Conservation (phyloP, 495 filamentous ascomycete genomes). For the Neurospora sp. region DNA sequence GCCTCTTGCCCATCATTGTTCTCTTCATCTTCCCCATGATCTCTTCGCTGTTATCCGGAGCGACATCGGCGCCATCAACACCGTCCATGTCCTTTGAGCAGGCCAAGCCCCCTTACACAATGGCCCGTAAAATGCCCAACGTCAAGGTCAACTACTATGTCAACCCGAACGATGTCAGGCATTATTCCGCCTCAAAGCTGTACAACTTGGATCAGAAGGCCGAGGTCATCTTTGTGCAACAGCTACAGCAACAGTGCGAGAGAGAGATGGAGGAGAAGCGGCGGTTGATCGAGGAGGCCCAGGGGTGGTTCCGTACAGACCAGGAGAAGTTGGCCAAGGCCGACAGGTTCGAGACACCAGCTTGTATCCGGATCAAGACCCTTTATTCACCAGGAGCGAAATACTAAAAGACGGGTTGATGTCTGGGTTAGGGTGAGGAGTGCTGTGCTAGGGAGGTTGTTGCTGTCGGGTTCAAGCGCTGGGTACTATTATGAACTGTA, state of each 20-base stretch:
- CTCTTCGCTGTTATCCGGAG: slow-evolving; percentile 64
- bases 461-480: background rate
- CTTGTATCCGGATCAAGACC: slow-evolving; percentile 28
- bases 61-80: slow-evolving; percentile 41
- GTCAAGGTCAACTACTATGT: slow-evolving; percentile 75
- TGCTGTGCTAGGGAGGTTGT: background rate
- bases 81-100: slow-evolving; percentile 64
- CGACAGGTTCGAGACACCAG: slow-evolving; percentile 26
- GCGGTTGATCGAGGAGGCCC: slow-evolving; percentile 64
- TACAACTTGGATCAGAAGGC: slow-evolving; percentile 64
- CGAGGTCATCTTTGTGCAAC: slow-evolving; percentile 58
- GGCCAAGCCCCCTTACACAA: slow-evolving; percentile 56
- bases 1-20: slow-evolving; percentile 73
- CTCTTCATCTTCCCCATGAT: slow-evolving; percentile 84
- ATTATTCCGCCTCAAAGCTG: slow-evolving; percentile 56
- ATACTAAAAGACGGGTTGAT: background rate
- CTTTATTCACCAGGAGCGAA: slow-evolving; percentile 1
- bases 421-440: background rate
- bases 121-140: slow-evolving; percentile 57
- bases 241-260: slow-evolving; percentile 60
- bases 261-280: slow-evolving; percentile 52
- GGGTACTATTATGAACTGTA: background rate
- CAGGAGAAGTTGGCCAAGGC: slow-evolving; percentile 56
- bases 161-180: slow-evolving; percentile 64
- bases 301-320: slow-evolving; percentile 83